Base-by-base conservation (phyloP, 2,329 filamentous ascomycete genomes). In the Escovopsis sp. region DNA sequence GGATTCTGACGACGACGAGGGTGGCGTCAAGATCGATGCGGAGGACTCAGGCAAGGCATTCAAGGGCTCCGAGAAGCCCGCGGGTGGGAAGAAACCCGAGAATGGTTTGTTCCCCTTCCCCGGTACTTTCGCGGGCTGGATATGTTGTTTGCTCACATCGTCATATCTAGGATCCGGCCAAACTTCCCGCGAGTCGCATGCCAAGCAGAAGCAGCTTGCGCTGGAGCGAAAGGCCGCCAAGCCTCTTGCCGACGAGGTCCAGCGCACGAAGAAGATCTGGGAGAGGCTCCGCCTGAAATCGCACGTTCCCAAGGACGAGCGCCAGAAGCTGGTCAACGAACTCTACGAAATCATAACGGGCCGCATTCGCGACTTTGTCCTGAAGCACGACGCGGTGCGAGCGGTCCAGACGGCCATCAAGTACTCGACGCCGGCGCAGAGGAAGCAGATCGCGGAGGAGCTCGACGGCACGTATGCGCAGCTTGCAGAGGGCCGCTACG, bases 321-420 rank as follows among this genome's bases (percentile, higher is more conserved):
- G 91, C 47, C 81, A 89, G 61, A 73, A 81, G 58, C 74, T 98
- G 34, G 83, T 96, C 38, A 75, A 80, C 45, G 89, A 98, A 66
- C 73, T 98, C 24, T 96, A 94, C 61, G 72, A 74, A 43, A 94
- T 98, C 55, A 84, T 95, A 53, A 91, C 84, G 20, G 89, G 88
- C 41, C 78, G 84, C 44, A 83, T 96, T 53, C 86, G 85, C 62
- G 91, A 96, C 47, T 94, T 96, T 51, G 89, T 95, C 15, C 84
- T 98, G 66, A 98, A 98, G 74, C 91, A 98, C 61, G 91, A 98
- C 59, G 85, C 87, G 31, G 89, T 94, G n/a, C 77, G 91, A 51
- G 87, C 94, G 35, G 83, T 98, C 24, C 91, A 98, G 66, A 95
- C 88, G 11, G 91, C 89, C 32, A 76, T 98, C 64, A 98, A 98